Percentiles rank a stretch among this genome's conserved stretches.
These are phyloP conservation scores for Eucalyptus polyanthemos DNA, from an alignment of 345 rosid species.

Conservation along the genomic window DNA sequence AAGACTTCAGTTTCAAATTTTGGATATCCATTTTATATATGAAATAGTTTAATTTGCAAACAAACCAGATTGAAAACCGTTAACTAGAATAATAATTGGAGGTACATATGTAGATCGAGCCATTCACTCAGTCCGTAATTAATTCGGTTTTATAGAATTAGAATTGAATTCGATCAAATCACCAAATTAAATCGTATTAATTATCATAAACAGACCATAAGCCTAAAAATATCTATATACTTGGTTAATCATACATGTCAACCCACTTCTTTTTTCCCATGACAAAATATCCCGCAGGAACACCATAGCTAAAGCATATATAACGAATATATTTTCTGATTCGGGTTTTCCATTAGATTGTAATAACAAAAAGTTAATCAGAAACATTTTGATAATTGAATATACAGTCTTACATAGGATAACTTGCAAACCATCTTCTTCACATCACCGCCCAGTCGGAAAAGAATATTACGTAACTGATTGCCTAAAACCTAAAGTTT, in stretches of 20 bases:
- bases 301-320: not conserved
- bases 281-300: not conserved
- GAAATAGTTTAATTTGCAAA: not conserved
- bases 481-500: not conserved
- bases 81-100: not conserved
- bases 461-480: not conserved
- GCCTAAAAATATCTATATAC: no score
- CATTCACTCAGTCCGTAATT: not conserved
- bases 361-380: not conserved
- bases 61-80: not conserved
- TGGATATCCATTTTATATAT: not conserved
- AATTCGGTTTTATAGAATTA: not conserved
- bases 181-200: not conserved
- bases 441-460: not conserved
- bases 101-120: not conserved
- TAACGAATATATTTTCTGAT: not conserved
- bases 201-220: no score
- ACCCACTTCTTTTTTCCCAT: not conserved
- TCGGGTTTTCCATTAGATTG: not conserved
- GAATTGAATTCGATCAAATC: not conserved
- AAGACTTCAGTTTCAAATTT: not conserved
- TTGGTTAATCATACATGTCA: not conserved
- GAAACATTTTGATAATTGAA: not conserved
- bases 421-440: not conserved
- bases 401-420: not conserved